phyloP scores from a whole-genome alignment of 257 asterid species.

The Capsicum pubescens region DNA sequence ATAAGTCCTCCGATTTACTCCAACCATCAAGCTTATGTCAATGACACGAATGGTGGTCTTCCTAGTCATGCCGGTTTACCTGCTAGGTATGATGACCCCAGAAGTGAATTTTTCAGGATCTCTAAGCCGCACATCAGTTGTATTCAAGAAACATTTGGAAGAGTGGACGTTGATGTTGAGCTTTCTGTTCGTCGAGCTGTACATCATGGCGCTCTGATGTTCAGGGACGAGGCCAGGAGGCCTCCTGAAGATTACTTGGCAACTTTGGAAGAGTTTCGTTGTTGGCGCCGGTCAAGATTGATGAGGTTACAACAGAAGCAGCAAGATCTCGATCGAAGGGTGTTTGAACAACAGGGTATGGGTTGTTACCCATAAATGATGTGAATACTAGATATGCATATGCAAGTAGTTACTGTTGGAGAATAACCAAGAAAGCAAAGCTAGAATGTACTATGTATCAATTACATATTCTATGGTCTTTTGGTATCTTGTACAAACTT shows the following conservation, averaged over 20 bases:
- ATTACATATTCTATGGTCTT: no score
- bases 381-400: slow-evolving; percentile 23
- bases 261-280: slow-evolving; percentile 52
- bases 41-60: slow-evolving; percentile 8
- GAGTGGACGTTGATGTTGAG: slow-evolving; percentile 33
- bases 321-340: slow-evolving; percentile 29
- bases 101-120: slow-evolving; percentile 38
- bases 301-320: slow-evolving; percentile 37
- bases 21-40: background rate
- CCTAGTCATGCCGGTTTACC: slow-evolving; percentile 7
- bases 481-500: no score
- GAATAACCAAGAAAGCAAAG: no score
- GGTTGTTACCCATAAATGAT: background rate
- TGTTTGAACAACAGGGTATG: slow-evolving; percentile 18
- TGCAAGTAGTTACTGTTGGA: background rate
- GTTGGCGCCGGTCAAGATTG: slow-evolving; percentile 43
- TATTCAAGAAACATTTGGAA: slow-evolving; percentile 52
- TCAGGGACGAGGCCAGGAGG: slow-evolving; percentile 35
- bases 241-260: slow-evolving; percentile 38
- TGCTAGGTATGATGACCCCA: background rate
- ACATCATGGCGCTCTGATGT: slow-evolving; percentile 42
- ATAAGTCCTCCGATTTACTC: slow-evolving; percentile 13
- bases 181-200: slow-evolving; percentile 39
- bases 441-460: no score
- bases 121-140: slow-evolving; percentile 46